Evolutionary conservation across 148 eudicot genomes (phyloP), one percentile per base, ranked within the genome.

Genomic region (Cornus florida): DNA sequence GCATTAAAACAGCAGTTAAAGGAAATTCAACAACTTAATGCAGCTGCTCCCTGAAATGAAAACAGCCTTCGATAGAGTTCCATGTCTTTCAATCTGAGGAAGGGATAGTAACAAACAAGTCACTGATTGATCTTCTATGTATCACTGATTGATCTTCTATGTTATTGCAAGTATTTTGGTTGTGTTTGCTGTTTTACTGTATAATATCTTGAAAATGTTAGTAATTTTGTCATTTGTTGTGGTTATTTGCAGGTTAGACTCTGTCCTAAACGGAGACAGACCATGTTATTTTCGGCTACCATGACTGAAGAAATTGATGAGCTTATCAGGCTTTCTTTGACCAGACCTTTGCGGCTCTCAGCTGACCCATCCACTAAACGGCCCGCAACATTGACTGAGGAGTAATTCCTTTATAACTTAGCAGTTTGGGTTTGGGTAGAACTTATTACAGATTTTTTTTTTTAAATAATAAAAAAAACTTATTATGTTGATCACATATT

Each of bases 221-320:
- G 4, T 17, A 17, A 14, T 71, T n/a, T 46, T 48, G 31, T n/a
- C 31, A 71, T 53, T 70, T 23, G 64, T 48, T 62, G 59, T 16
- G 70, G 33, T 67, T 75, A 19, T 72, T 28, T 79, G 31, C 86
- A 89, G 92, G 90, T 95, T 81, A 93, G 90, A 46, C 66, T 89
- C 84, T 93, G 97, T 84, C 94, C 99, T 32, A 95, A 93, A 84
- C 84, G 95, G 70, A 89, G 99, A 80, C 99, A 95, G 83, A 95
- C 97, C n/a, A 92, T 95, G 99, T 85, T 95, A 41, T 95, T 95
- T 84, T 93, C 98, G 32, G 99, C 99, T 76, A 95, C 99, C 67
- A 93, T 93, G 98, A 92, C 99, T 13, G 95, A 93, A 80, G 86
- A 92, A 86, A 87, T 95, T 73, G 86, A 85, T 75, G 98, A 92